Base-by-base conservation (phyloP, 1,284 basidiomycete species). In the Exobasidium rhododendri region DNA sequence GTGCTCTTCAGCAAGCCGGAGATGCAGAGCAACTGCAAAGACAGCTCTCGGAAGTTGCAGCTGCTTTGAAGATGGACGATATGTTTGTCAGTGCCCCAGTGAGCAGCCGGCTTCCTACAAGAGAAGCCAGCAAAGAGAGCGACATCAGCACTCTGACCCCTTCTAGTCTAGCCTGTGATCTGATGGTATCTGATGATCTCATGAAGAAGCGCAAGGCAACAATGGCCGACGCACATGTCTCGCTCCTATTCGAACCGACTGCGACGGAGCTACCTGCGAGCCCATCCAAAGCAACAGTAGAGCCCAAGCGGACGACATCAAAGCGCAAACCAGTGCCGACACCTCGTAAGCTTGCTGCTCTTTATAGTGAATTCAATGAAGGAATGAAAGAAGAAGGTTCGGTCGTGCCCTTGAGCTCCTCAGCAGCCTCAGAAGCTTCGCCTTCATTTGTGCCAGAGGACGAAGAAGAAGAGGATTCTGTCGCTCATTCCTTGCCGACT, bases 11-110 rank as follows among this genome's bases (percentile, higher is more conserved):
- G 20, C 17, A 30, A 14, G 51, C 26, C 20, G 40, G 52, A 35
- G 52, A 55, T 44, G 61, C 62, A 17, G 59, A 13, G 20, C 43
- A 32, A 28, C 46, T 64, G 17, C n/a, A 56, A 35, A 20, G 24
- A n/a, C 62, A 64, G 49, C 35, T 64, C 3, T 62, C 59, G 14
- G 61, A 64, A 40, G 62, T 64, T 6, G 61, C 62, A 10, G 62
- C 62, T 10, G 62, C 62, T 28, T 54, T 64, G n/a, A 50, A 50
- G 28, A 28, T 55, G 29, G 59, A 53, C 32, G 52, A 61, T n/a
- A 49, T 35, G 3, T 30, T 59, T 5, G 47, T 24, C 4, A 26
- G n/a, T 28, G n/a, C 47, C 13, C n/a, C n/a, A 24, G 20, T 28
- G 24, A 50, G 24, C 47, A 24, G n/a, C 4, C 35, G 17, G 17